Base-by-base conservation (phyloP, 805 yeast species). In the Spencermartinsiella europaea region DNA sequence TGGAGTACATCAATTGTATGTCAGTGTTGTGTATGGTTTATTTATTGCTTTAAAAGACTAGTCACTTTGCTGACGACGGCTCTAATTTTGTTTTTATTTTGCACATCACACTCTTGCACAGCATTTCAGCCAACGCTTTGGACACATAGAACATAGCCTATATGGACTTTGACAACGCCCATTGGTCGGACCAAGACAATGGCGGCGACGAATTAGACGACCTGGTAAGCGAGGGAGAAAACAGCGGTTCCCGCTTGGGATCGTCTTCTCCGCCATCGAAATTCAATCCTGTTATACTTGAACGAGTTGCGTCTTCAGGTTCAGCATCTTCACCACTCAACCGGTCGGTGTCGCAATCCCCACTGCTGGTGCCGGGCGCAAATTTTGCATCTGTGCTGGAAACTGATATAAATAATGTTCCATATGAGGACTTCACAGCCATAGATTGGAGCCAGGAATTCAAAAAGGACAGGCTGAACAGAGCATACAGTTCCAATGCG, bases 391-490 rank as follows among this genome's bases (percentile, higher is more conserved):
- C 31, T 25, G 31, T 25, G 7, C 31, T 25, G 31, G 31, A 7
- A 7, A 25, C 31, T 25, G 31, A 25, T 7, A 25, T 25, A 25
- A 25, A 25, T 45, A 28, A 45, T 34, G 16, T 33, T 19, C 47
- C 47, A 7, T 39, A 44, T 16, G 47, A 44, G 22, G 47, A 57
- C 45, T 15, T 45, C n/a, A 42, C 58, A 1, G 50, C 59, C 8
- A 63, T 63, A 17, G 70, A 68, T 42, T 67, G 71, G 71, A 51
- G 54, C 37, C 55, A 62, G 28, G 71, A 67, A 49, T 58, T 59
- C 36, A 54, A 55, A 12, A 46, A 56, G 22, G 67, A 61, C 21
- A 41, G 64, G 19, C 31, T 25, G 31, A 44, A 39, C n/a, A 51
- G 56, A 37, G 37, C 34, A 22, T 39, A 41, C 16, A 36, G 33